Conservation (phyloP, 1,139 yeast species). For the Scheffersomyces insectosa region DNA sequence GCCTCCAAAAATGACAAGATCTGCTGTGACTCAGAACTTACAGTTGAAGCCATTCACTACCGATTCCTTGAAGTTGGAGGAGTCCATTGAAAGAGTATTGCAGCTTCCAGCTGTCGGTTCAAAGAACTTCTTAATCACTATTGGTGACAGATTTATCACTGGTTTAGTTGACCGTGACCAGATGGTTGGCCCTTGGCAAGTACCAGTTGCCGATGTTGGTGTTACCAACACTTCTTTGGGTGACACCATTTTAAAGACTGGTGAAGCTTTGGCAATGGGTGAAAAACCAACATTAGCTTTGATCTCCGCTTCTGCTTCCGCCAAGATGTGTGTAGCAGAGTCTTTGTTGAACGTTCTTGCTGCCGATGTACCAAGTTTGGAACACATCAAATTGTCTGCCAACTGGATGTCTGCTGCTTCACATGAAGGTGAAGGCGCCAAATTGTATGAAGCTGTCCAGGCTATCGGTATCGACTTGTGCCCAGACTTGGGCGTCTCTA, state of each 20-base stretch:
- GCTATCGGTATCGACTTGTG: constrained; percentile 95
- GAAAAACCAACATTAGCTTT: constrained; percentile 92
- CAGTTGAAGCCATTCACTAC: constrained; percentile 50
- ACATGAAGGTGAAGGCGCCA: constrained; percentile 94
- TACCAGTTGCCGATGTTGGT: constrained; percentile 98
- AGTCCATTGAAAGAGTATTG: constrained; percentile 79
- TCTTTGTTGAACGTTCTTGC: constrained; percentile 86
- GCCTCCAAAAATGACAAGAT: constrained; percentile 91
- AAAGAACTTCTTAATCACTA: constrained; percentile 90
- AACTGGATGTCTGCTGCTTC: constrained; percentile 99
- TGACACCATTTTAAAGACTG: constrained; percentile 65
- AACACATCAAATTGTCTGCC: constrained; percentile 84
- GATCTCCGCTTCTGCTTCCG: constrained; percentile 92
- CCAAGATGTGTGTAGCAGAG: constrained; percentile 96
- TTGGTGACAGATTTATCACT: constrained; percentile 96
- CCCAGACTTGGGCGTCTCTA: constrained; percentile 86
- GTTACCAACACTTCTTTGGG: constrained; percentile 93
- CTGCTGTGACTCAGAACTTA: constrained; percentile 66
- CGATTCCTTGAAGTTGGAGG: constrained; percentile 38
- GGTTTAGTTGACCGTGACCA: constrained; percentile 98
- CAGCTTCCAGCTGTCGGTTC: constrained; percentile 95
- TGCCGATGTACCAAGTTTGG: constrained; percentile 78
- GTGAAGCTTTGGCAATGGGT: constrained; percentile 98
- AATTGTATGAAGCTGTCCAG: constrained; percentile 93
- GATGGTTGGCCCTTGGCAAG: constrained; percentile 99